Conservation (phyloP, 2,329 filamentous ascomycete genomes). For the Sarocladium kiliense region DNA sequence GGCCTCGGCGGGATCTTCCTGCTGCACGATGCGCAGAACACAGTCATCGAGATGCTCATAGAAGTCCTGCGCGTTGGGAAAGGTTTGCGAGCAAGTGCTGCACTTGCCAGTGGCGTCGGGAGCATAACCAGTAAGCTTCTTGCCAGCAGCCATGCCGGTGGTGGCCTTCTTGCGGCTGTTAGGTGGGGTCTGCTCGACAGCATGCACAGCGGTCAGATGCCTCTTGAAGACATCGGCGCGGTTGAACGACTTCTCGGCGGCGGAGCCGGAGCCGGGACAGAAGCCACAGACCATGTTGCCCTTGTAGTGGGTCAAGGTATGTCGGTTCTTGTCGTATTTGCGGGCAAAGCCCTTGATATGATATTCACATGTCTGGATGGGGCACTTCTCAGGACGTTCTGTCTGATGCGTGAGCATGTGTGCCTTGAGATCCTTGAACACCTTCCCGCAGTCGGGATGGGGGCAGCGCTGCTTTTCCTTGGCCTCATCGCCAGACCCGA, state of each 20-base stretch:
- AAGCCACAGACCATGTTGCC: conserved; percentile 96
- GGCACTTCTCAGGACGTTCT: conserved; percentile 90
- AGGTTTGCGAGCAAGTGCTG: conserved; percentile 87
- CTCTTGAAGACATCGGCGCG: conserved; percentile 94
- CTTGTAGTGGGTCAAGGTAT: conserved; percentile 94
- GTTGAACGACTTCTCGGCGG: conserved; percentile 93
- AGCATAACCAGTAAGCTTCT: conserved; percentile 66
- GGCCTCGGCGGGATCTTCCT: conserved; percentile 64
- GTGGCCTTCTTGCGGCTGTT: conserved; percentile 75
- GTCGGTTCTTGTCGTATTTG: conserved; percentile 95
- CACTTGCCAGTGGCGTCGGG: conserved; percentile 87
- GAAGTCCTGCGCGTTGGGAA: conserved; percentile 92
- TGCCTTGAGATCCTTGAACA: conserved; percentile 87
- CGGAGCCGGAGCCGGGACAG: conserved; percentile 82
- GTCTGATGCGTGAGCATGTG: conserved; percentile 93
- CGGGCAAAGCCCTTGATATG: conserved; percentile 87
- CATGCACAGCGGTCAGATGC: conserved; percentile 84
- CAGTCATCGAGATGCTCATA: conserved; percentile 92
- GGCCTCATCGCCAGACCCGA: conserved; percentile 55
- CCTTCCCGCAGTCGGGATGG: conserved; percentile 75
- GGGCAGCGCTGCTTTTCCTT: conserved; percentile 72
- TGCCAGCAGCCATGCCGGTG: conserved; percentile 36
- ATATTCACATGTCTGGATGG: conserved; percentile 87
- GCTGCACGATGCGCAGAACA: conserved; percentile 65
- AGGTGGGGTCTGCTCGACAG: conserved; percentile 86